A percentile compares a stretch with the other conserved stretches of the same genome.
phyloP scores from a whole-genome alignment of 2,329 filamentous ascomycete genomes.

The Hymenoscyphus linearis region DNA sequence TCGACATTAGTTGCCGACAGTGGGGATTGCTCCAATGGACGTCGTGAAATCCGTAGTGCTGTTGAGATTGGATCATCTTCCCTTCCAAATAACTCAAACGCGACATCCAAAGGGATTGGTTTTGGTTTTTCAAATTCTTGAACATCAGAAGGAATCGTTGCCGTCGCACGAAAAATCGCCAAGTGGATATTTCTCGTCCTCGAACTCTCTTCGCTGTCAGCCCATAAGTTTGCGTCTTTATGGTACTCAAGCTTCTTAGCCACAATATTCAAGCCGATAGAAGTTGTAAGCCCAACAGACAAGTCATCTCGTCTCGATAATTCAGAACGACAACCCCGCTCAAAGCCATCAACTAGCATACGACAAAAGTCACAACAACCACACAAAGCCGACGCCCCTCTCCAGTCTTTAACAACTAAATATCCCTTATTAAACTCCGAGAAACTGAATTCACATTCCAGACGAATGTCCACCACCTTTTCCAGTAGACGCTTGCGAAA shows the following conservation, averaged over 20 bases:
- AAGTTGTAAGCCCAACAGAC: background rate
- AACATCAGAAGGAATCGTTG: background rate
- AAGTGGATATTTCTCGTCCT: background rate
- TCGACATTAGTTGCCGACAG: constrained; percentile 9
- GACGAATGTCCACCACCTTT: background rate
- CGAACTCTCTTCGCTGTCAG: background rate
- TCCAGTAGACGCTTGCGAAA: background rate
- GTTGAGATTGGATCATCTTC: constrained; percentile 5
- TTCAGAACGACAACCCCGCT: background rate
- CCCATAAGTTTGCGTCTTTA: constrained; percentile 2
- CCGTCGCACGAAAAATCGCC: background rate
- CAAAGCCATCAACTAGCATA: constrained; percentile 1
- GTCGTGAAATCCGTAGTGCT: constrained; percentile 8
- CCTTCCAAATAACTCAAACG: constrained; percentile 12
- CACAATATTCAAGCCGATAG: background rate
- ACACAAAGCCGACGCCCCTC: background rate
- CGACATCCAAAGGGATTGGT: background rate
- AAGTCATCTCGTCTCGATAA: background rate
- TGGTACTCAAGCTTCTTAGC: constrained; percentile 2
- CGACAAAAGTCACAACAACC: constrained; percentile 3
- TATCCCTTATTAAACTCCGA: background rate
- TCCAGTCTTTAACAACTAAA: background rate
- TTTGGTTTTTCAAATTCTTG: background rate
- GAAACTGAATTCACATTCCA: constrained; percentile 2
- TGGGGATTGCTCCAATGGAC: constrained; percentile 1